Percentiles rank a stretch among this genome's conserved stretches.
phyloP scores from a whole-genome alignment of 2,329 filamentous ascomycete species.

The Chaetomiaceae sp. region DNA sequence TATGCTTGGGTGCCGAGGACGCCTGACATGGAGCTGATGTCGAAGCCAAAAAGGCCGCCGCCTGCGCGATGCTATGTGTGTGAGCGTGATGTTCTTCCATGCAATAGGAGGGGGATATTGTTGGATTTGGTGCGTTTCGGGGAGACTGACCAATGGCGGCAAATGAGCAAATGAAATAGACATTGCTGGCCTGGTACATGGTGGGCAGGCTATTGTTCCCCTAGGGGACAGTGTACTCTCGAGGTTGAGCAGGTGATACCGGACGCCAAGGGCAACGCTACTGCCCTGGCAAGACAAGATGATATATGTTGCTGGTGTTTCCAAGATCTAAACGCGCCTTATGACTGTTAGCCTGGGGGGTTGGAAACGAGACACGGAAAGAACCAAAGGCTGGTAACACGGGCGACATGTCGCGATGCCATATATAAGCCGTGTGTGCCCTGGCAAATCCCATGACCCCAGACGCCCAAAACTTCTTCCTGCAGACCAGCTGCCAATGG shows the following conservation, averaged over 20 bases:
- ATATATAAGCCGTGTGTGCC: not conserved
- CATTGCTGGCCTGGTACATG: conserved; percentile 45
- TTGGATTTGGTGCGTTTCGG: not conserved
- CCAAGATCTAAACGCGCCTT: not conserved
- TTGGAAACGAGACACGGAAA: not conserved
- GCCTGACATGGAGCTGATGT: conserved; percentile 70
- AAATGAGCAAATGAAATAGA: conserved; percentile 59
- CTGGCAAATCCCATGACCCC: too few relatives aligned
- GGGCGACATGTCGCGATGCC: too few relatives aligned
- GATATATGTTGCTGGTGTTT: not conserved
- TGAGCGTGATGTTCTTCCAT: not conserved
- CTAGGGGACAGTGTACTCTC: not conserved
- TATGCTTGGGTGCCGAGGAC: conserved; percentile 65
- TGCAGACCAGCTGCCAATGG: not conserved
- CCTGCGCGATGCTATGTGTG: conserved; percentile 37
- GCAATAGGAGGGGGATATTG: not conserved
- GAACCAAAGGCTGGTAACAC: not conserved
- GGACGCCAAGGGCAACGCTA: not conserved
- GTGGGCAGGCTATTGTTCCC: conserved; percentile 9
- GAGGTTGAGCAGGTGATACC: not conserved
- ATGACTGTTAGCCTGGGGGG: not conserved
- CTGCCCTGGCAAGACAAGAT: not conserved
- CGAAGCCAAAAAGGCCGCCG: conserved; percentile 72
- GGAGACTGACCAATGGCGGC: conserved; percentile 52
- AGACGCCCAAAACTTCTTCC: not conserved